Evolutionary conservation across 805 yeast species (phyloP), one percentile per base, ranked within the genome.

Genomic region (Saturnispora diversa): DNA sequence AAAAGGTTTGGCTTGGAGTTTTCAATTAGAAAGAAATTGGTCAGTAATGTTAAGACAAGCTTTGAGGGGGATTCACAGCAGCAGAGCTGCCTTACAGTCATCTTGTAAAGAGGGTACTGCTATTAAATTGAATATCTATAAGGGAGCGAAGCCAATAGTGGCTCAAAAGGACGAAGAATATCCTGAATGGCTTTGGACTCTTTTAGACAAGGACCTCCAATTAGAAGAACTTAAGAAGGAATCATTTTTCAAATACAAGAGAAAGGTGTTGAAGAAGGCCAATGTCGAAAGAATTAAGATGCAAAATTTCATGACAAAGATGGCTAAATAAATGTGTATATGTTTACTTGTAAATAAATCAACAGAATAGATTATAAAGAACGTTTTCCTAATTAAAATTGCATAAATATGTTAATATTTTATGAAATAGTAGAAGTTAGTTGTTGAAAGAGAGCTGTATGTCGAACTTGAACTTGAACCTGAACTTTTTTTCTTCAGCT

Each of bases 121-220:
- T 8, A 65, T 84, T 45, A 80, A 80, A 48, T 63, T 87, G 53
- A 82, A 83, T 51, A 70, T 90, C 32, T 74, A 74, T 55, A 87
- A 86, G 55, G 69, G 71, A 27, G 94, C 90, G n/a, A 76, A 80
- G 44, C 96, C 87, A 51, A 86, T 94, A 7, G 77, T 85, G 5
- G 97, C 97, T 2, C 61, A 82, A 40, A 85, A 81, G 46, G 97
- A 92, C 58, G 68, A 68, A 28, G 95, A 88, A 53, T 90, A 90
- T 56, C 98, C 98, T 5, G 84, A 72, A 33, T 90, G 98, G 98
- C 69, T 90, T 39, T 92, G 97, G 97, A 75, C 72, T 5, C 67
- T 84, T 35, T 70, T 87, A 24, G 94, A 88, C 59, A 66, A 72
- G 38, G 72, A 73, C 28, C 73, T 73, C n/a, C 78, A 75, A 53